phyloP scores from a whole-genome alignment of 257 asterid species.

The Cruciata laevipes region DNA sequence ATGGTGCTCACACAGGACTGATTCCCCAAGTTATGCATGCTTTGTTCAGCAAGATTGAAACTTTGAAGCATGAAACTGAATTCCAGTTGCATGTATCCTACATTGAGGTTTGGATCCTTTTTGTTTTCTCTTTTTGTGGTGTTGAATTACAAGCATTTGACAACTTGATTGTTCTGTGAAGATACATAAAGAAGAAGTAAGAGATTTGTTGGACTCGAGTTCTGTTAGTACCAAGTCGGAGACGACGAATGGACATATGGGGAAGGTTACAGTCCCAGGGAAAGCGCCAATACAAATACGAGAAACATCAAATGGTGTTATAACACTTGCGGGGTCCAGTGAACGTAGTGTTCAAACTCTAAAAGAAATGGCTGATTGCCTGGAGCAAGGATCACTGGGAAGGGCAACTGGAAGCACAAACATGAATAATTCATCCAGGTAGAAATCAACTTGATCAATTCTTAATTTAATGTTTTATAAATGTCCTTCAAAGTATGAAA shows the following conservation, averaged over 20 bases:
- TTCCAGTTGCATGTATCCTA: conserved; percentile 91
- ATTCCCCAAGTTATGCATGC: conserved; percentile 87
- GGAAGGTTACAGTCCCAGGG: conserved; percentile 65
- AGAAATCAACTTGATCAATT: conserved; percentile 6
- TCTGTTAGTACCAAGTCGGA: conserved; percentile 47
- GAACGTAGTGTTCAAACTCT: conserved; percentile 76
- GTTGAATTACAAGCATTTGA: conserved; percentile 1
- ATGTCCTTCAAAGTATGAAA: neutral
- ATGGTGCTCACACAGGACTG: conserved; percentile 71
- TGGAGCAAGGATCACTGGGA: conserved; percentile 88
- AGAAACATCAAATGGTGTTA: conserved; percentile 93
- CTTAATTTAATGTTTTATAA: neutral
- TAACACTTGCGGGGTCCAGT: conserved; percentile 96
- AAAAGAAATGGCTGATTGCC: conserved; percentile 91
- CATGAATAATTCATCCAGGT: conserved; percentile 98
- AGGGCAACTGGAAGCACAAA: conserved; percentile 99
- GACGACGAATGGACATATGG: conserved; percentile 57
- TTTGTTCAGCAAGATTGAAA: conserved; percentile 78
- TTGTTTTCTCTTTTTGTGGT: neutral
- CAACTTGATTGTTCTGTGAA: conserved; percentile 23
- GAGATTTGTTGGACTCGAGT: conserved; percentile 74
- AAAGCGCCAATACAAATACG: conserved; percentile 93
- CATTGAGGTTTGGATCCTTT: conserved; percentile 60
- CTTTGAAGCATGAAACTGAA: conserved; percentile 73
- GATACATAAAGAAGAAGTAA: conserved; percentile 99